Evolutionary conservation across 768 basidiomycete species (phyloP).

Genomic region (Rhodotorula toruloides): DNA sequence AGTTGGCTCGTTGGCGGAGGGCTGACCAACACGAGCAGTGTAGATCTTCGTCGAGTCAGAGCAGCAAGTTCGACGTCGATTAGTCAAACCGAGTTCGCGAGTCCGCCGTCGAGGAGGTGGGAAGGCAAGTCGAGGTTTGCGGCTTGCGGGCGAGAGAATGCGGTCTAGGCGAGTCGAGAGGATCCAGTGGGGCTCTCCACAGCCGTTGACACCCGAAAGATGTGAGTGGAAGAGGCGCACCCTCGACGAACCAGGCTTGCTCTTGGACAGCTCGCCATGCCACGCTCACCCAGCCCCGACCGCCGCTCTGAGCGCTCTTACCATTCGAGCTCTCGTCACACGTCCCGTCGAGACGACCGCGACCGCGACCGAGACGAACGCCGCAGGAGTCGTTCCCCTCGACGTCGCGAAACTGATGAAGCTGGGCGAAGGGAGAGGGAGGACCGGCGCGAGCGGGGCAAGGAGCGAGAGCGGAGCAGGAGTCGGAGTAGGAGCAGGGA

Average conservation of each 20-base stretch:
- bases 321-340: not conserved
- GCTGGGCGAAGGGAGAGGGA: not conserved
- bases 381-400: not conserved
- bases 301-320: conserved; percentile 13
- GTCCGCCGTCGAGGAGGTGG: no score
- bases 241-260: not conserved
- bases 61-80: no score
- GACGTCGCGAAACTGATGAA: not conserved
- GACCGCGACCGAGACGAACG: conserved; percentile 8
- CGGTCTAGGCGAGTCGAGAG: no score
- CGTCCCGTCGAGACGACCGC: not conserved
- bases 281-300: conserved; percentile 23
- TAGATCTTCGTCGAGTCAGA: no score
- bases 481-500: conserved; percentile 2
- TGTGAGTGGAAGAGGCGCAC: not conserved
- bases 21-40: no score
- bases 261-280: not conserved
- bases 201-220: no score
- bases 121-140: no score
- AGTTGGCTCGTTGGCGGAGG: no score
- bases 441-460: not conserved
- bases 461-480: not conserved
- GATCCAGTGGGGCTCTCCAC: no score
- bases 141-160: no score
- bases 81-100: no score